Base-by-base conservation (phyloP, 2,329 filamentous ascomycete genomes). In the Talaromyces atroroseus region DNA sequence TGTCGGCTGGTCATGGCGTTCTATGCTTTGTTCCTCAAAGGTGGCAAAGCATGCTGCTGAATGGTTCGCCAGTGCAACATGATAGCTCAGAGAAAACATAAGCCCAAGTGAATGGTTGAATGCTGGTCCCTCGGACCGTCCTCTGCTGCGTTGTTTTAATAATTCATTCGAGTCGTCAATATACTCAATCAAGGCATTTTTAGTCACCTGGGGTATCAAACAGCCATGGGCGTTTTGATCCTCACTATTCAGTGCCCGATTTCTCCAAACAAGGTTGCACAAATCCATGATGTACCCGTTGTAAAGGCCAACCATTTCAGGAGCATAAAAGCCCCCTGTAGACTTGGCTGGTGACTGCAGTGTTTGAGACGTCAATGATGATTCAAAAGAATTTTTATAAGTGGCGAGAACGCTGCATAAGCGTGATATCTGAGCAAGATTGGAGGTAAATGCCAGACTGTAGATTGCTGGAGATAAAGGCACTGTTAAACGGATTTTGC, bases 221-320 rank as follows among this genome's bases (percentile, higher is more conserved):
- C 82, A 81, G 3, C 80, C 82, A 16, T 78, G 64, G 2, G 81
- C 77, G 63, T 84, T 83, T n/a, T 80, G 74, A 61, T 92, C 88
- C 1, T 76, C 75, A 12, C 75, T 74, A 57, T 83, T 83, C 58
- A 95, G 86, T 1, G 87, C 90, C 12, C 86, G 82, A 21, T 83
- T 82, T 8, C 89, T 82, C 90, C 90, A 95, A 48, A 94, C 70
- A 51, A 88, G 84, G 67, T 95, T 95, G 76, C 89, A 92, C 32
- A 91, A 81, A 67, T 95, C 90, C 84, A 94, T 92, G 32, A 95
- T 80, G 68, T 88, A 91, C 21, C 87, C 87, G 68, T 95, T 95
- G 74, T 94, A 92, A 23, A 80, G 74, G 61, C 84, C 82, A 42
- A 90, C 82, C 56, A 87, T 82, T 32, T 77, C 73, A 44, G 81